Evolutionary conservation across 2,329 filamentous ascomycete species (phyloP).

Genomic region (Dothidotthia symphoricarpi): DNA sequence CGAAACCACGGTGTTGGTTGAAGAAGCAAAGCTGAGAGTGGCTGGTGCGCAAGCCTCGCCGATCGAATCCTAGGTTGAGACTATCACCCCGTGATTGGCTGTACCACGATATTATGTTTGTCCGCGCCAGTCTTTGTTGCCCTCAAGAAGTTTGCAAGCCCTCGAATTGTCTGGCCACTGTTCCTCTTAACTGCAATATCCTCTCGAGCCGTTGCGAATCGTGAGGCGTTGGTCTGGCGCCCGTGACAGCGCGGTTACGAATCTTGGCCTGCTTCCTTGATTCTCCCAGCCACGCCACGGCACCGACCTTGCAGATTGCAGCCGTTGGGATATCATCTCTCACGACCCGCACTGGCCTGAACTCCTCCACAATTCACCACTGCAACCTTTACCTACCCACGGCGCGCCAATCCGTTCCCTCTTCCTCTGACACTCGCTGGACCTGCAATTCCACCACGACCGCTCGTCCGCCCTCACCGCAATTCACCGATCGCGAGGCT

Average conservation of each 20-base stretch:
- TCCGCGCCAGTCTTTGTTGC: too few relatives aligned
- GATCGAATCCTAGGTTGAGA: too few relatives aligned
- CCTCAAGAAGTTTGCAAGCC: too few relatives aligned
- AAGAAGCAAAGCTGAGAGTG: too few relatives aligned
- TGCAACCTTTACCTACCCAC: slow-evolving; percentile 9
- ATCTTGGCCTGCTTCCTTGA: slow-evolving; percentile 19
- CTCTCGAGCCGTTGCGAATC: too few relatives aligned
- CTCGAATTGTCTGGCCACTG: too few relatives aligned
- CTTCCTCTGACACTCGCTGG: slow-evolving; percentile 3
- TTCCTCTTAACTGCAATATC: too few relatives aligned
- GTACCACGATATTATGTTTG: too few relatives aligned
- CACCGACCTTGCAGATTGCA: slow-evolving; percentile 11
- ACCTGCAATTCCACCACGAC: slow-evolving; percentile 5
- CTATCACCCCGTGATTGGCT: too few relatives aligned
- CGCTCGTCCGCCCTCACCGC: slow-evolving; percentile 15
- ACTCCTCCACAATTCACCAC: slow-evolving; percentile 8
- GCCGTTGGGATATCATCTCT: slow-evolving; percentile 24
- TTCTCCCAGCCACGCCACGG: slow-evolving; percentile 2
- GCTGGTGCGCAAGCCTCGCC: too few relatives aligned
- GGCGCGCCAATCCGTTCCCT: slow-evolving; percentile 6
- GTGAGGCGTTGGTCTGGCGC: too few relatives aligned
- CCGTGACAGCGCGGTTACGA: slow-evolving; percentile 12
- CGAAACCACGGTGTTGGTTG: too few relatives aligned
- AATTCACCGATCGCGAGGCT: slow-evolving; percentile 17
- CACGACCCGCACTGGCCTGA: slow-evolving; percentile 7